Evolutionary conservation across 345 rosid genomes (phyloP).

Genomic region (Laguncularia racemosa): DNA sequence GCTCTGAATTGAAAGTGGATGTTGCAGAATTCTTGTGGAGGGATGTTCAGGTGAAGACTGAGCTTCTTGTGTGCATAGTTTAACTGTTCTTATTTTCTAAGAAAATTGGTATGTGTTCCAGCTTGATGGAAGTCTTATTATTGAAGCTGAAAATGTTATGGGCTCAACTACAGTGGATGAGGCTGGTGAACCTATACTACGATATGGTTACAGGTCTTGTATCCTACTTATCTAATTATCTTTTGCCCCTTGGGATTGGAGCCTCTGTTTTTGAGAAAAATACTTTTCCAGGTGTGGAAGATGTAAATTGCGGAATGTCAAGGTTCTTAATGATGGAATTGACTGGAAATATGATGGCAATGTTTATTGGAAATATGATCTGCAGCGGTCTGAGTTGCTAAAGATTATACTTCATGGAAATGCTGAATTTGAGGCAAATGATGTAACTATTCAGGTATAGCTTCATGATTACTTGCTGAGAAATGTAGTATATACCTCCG

Average conservation of each 20-base stretch:
- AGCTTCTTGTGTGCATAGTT: conserved; percentile 4
- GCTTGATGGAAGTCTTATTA: conserved; percentile 81
- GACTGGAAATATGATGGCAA: conserved; percentile 67
- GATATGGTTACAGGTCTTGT: conserved; percentile 66
- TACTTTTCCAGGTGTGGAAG: conserved; percentile 67
- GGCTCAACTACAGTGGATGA: conserved; percentile 47
- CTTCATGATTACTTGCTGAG: not conserved
- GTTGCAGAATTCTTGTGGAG: conserved; percentile 87
- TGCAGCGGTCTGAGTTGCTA: conserved; percentile 51
- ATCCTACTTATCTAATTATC: conserved; percentile 1
- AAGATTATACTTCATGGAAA: conserved; percentile 77
- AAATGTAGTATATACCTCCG: not conserved
- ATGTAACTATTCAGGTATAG: conserved; percentile 64
- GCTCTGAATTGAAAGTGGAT: conserved; percentile 81
- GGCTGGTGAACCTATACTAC: conserved; percentile 55
- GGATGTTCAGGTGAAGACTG: conserved; percentile 64
- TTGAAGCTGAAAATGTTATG: conserved; percentile 66
- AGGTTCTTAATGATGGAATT: conserved; percentile 66
- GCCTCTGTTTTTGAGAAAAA: not conserved
- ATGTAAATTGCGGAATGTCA: conserved; percentile 69
- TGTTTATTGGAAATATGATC: conserved; percentile 82
- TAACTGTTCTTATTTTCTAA: conserved; percentile 6
- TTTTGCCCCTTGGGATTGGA: conserved; percentile 3
- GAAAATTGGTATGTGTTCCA: conserved; percentile 23
- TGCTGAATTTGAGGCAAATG: conserved; percentile 83